These are phyloP conservation scores for Podospora sp. DNA, from an alignment of 495 filamentous ascomycete genomes.

Conservation along the genomic window DNA sequence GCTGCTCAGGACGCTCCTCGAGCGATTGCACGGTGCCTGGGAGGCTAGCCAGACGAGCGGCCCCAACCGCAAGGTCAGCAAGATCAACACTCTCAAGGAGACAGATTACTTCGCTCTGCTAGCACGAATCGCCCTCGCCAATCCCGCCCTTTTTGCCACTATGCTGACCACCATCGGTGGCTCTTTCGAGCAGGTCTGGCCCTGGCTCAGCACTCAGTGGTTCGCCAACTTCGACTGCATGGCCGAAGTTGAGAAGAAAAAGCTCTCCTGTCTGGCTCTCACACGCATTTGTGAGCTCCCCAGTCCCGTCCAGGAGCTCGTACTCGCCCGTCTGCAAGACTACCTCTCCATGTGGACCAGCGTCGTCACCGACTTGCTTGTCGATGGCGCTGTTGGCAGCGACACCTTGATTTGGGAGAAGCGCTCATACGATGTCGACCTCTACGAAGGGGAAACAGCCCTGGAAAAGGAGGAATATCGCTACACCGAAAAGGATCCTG, in stretches of 20 bases:
- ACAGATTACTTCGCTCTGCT: conserved; percentile 85
- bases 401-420: conserved; percentile 44
- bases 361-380: conserved; percentile 45
- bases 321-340: conserved; percentile 51
- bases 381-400: conserved; percentile 30
- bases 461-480: conserved; percentile 54
- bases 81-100: conserved; percentile 68
- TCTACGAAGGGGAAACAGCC: conserved; percentile 69
- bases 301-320: conserved; percentile 52
- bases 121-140: conserved; percentile 72
- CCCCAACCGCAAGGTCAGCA: conserved; percentile 63
- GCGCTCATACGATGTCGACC: conserved; percentile 52
- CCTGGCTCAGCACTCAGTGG: conserved; percentile 87
- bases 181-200: conserved; percentile 51
- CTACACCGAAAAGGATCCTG: conserved; percentile 64
- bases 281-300: conserved; percentile 75
- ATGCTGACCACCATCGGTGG: conserved; percentile 51
- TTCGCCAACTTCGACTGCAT: conserved; percentile 84
- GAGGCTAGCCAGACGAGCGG: conserved; percentile 75
- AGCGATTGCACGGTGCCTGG: conserved; percentile 70
- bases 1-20: conserved; percentile 66
- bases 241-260: conserved; percentile 70
- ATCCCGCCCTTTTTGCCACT: conserved; percentile 65
- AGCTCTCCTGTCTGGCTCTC: conserved; percentile 79
- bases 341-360: conserved; percentile 58